Evolutionary conservation across 208 protist genomes (phyloP).

Genomic region (Trypanosoma grayi): DNA sequence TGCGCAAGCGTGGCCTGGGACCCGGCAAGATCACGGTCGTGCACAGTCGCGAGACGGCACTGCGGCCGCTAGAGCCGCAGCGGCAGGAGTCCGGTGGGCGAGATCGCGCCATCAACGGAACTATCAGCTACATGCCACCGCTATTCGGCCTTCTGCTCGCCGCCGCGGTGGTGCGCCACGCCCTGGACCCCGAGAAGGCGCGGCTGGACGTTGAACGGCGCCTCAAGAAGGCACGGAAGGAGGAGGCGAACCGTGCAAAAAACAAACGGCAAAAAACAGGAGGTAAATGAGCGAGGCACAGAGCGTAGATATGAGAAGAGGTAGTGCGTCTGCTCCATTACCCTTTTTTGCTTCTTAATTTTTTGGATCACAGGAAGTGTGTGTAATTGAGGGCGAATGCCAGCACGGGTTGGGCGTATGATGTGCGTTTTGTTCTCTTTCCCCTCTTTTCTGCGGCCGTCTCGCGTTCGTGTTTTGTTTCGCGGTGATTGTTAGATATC

Average conservation of each 20-base stretch:
- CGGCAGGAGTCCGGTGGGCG: slow-evolving; percentile 74
- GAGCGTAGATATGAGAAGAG: no score
- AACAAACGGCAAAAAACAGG: slow-evolving; percentile 14
- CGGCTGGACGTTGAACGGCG: slow-evolving; percentile 33
- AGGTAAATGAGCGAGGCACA: no score
- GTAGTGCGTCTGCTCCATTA: no score
- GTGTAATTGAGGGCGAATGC: no score
- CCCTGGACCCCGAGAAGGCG: slow-evolving; percentile 47
- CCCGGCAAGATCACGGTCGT: slow-evolving; percentile 62
- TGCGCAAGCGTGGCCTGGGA: slow-evolving; percentile 62
- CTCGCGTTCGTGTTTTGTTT: no score
- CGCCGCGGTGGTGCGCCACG: slow-evolving; percentile 66
- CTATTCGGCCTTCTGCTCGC: slow-evolving; percentile 82
- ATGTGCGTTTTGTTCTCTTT: no score
- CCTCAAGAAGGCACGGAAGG: slow-evolving; percentile 40
- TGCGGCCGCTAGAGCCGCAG: slow-evolving; percentile 66
- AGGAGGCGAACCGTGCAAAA: slow-evolving; percentile 21
- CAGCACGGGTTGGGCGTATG: no score
- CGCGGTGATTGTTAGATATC: no score
- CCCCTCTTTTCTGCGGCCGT: no score
- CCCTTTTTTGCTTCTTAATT: no score
- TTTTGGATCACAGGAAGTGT: no score
- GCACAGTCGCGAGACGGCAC: slow-evolving; percentile 59
- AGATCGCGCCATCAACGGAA: slow-evolving; percentile 82
- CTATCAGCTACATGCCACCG: slow-evolving; percentile 90